Conservation (phyloP, 352 stramenopile species). For the Phytophthora sp. region DNA sequence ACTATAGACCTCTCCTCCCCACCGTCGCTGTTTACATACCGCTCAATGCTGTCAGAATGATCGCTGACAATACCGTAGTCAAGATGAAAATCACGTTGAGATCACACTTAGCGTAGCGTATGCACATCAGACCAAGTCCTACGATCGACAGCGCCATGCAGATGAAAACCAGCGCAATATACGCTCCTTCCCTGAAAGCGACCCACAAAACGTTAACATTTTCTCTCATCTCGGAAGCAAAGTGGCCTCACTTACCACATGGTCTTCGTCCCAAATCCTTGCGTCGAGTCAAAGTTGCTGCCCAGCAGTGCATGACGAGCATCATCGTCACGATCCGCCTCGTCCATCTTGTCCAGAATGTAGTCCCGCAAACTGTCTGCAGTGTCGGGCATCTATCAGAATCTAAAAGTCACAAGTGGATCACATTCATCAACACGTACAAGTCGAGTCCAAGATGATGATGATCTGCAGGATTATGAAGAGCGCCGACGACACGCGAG, state of each 20-base stretch:
- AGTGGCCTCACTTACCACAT: constrained; percentile 29
- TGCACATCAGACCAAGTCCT: constrained; percentile 62
- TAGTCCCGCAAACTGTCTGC: constrained; percentile 73
- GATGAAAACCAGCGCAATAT: constrained; percentile 54
- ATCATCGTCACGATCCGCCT: constrained; percentile 61
- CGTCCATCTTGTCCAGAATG: constrained; percentile 73
- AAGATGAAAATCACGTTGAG: constrained; percentile 69
- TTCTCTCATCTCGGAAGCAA: background rate
- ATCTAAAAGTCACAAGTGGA: background rate
- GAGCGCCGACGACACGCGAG: constrained; percentile 58
- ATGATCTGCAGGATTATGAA: constrained; percentile 84
- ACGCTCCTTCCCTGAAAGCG: constrained; percentile 63
- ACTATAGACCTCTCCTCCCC: background rate
- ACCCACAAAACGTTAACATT: too few species aligned
- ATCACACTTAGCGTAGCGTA: constrained; percentile 53
- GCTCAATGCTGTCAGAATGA: constrained; percentile 59
- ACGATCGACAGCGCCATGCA: constrained; percentile 40
- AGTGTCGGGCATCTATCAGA: background rate
- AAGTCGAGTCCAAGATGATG: constrained; percentile 82
- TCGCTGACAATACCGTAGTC: constrained; percentile 53
- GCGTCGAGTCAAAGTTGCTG: constrained; percentile 31
- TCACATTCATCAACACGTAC: constrained; percentile 34
- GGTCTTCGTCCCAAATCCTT: constrained; percentile 28
- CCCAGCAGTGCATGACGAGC: constrained; percentile 55
- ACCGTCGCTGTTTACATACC: too few species aligned